Percentiles rank a stretch among this genome's conserved stretches.
These are phyloP conservation scores for Thalia dealbata DNA, from an alignment of 176 grass and related monocot species.

Conservation along the genomic window DNA sequence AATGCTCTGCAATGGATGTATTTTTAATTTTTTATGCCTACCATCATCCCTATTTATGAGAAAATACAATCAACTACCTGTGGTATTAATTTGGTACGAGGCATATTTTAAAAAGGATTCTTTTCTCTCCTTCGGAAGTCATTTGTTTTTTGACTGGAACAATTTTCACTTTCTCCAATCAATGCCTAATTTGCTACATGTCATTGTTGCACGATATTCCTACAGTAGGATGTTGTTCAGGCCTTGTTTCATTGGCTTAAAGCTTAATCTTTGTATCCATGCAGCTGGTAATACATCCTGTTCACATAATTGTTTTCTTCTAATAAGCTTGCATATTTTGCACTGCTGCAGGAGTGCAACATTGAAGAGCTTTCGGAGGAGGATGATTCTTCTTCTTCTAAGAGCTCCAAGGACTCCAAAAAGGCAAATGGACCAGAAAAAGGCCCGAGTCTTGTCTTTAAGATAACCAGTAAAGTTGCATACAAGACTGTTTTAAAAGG, in stretches of 20 bases:
- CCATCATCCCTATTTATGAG: not conserved
- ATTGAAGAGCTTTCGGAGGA: conserved; percentile 60
- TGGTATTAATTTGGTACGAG: no score
- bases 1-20: not conserved
- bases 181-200: not conserved
- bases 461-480: conserved; percentile 61
- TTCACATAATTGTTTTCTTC: not conserved
- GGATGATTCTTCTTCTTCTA: conserved; percentile 47
- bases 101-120: not conserved
- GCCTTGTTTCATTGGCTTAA: not conserved
- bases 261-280: no score
- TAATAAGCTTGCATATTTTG: not conserved
- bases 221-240: not conserved
- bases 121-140: not conserved
- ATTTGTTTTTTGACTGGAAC: not conserved
- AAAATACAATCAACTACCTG: no score
- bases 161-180: not conserved
- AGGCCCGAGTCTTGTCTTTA: conserved; percentile 45
- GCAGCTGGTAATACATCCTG: not conserved
- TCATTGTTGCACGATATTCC: not conserved
- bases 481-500: conserved; percentile 95
- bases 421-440: conserved; percentile 45
- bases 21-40: not conserved
- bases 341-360: conserved; percentile 48
- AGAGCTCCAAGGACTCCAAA: conserved; percentile 67